Percentiles rank a stretch among this genome's conserved stretches.
Evolutionary conservation across 768 basidiomycete species (phyloP).

Genomic region (Boletus barrowsii): DNA sequence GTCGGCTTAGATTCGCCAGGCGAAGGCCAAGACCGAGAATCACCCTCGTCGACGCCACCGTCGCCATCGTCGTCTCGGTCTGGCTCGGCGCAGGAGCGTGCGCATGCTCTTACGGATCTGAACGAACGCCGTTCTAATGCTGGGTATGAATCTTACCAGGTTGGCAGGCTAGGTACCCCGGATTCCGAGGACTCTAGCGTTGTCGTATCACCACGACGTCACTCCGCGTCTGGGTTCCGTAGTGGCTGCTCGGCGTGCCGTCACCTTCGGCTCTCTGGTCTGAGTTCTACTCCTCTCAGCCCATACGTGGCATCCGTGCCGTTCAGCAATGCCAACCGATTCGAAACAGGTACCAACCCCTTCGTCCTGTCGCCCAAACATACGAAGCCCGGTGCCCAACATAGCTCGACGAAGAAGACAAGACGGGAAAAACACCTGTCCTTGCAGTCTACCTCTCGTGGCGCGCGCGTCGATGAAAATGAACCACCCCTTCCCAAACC

Average conservation of each 20-base stretch:
- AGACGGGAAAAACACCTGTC: slow-evolving; percentile 6
- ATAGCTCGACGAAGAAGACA: slow-evolving; percentile 1
- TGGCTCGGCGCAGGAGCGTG: neutral
- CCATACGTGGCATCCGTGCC: slow-evolving; percentile 1
- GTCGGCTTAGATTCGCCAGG: slow-evolving; percentile 6
- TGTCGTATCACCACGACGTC: slow-evolving; percentile 5
- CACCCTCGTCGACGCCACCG: neutral
- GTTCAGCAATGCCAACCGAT: neutral
- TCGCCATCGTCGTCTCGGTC: slow-evolving; percentile 6
- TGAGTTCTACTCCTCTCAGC: slow-evolving; percentile 9
- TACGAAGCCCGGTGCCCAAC: neutral
- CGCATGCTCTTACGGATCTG: neutral
- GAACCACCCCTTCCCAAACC: slow-evolving; percentile 6
- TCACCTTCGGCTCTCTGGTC: slow-evolving; percentile 15
- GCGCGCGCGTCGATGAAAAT: slow-evolving; percentile 19
- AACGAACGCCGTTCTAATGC: slow-evolving; percentile 3
- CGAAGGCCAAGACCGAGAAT: slow-evolving; percentile 4
- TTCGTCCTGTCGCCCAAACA: neutral
- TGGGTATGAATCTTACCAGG: neutral
- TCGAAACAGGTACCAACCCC: neutral
- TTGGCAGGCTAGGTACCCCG: slow-evolving; percentile 3
- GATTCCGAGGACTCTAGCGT: slow-evolving; percentile 12
- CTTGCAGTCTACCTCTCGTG: neutral
- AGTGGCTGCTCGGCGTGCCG: slow-evolving; percentile 29
- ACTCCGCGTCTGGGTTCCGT: slow-evolving; percentile 20